These are phyloP conservation scores for Staphylotrichum longicolle DNA, from an alignment of 495 filamentous ascomycete species.

Conservation along the genomic window DNA sequence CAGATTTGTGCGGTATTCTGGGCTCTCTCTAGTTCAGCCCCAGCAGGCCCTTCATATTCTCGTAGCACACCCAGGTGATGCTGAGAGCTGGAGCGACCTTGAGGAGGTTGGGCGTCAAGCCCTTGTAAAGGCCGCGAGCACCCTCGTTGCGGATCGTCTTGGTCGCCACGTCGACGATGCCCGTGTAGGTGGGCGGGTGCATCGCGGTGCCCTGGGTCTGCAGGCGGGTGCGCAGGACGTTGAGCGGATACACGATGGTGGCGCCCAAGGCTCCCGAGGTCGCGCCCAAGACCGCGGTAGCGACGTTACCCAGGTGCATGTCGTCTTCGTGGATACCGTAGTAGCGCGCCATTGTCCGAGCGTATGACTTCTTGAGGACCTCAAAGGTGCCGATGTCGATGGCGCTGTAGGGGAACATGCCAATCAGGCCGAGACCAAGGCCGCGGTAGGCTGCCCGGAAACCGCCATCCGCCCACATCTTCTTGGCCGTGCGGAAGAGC, in stretches of 20 bases:
- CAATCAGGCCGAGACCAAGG: constrained; percentile 83
- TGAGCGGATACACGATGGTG: constrained; percentile 91
- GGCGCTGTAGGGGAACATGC: constrained; percentile 97
- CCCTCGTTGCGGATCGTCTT: constrained; percentile 84
- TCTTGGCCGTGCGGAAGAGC: constrained; percentile 73
- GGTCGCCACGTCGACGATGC: constrained; percentile 80
- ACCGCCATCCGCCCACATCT: constrained; percentile 77
- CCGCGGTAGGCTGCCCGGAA: constrained; percentile 83
- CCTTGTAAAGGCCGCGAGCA: constrained; percentile 84
- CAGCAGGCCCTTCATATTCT: constrained; percentile 82
- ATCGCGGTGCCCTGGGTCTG: constrained; percentile 92
- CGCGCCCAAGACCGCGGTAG: constrained; percentile 80
- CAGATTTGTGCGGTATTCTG: no score
- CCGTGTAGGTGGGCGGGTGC: constrained; percentile 86
- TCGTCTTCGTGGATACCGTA: constrained; percentile 78
- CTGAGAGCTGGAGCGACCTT: constrained; percentile 96
- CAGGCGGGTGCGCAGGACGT: constrained; percentile 87
- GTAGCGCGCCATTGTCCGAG: constrained; percentile 65
- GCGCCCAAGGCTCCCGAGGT: constrained; percentile 90
- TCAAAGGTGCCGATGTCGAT: constrained; percentile 97
- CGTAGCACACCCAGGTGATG: constrained; percentile 97
- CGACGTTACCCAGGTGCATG: constrained; percentile 68
- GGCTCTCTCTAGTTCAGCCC: constrained; percentile 49
- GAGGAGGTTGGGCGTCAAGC: constrained; percentile 89
- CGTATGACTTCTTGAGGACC: constrained; percentile 74